Base-by-base conservation (phyloP, 495 filamentous ascomycete species). In the Lasiosphaeria miniovina region DNA sequence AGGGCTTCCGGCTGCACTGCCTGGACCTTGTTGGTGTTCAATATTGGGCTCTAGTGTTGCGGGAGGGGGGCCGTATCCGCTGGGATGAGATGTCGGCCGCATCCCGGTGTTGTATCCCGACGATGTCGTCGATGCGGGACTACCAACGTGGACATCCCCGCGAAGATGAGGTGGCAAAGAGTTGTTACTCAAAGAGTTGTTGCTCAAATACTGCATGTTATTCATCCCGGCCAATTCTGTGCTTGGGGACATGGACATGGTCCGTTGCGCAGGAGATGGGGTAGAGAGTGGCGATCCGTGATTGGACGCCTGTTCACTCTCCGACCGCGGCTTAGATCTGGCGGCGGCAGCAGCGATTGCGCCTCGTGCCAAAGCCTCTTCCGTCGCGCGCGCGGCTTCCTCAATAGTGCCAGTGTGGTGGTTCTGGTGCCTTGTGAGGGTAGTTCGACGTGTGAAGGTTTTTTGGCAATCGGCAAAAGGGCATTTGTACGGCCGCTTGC, bases 391-490 rank as follows among this genome's bases (percentile, higher is more conserved):
- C 6, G 90, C 91, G 7, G 94, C 89, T 70, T 98, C 94, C 68
- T 96, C 94, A 17, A 98, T 87, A 0, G 93, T 98, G 6, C 93
- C 94, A 35, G 90, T 94, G 67, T 98, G 94, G 58, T 95, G 90
- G 59, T 96, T 96, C 74, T 96, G 91, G 71, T 98, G 94, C 36
- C 94, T 86, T 7, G 95, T 98, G 60, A 98, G 76, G 0, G 94
- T 98, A 4, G 94, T 98, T 41, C 93, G 86, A 38, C 94, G 86
- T 3, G 94, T 98, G 71, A 98, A 98, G 0, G 95, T 98, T 82
- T 98, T 98, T 70, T 96, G 92, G 73, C 94, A 98, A 67, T 98
- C 92, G 12, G 90, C 92, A 67, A 93, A 98, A 1, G 93, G 93
- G 73, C 94, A 98, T 70, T 96, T 96, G 78, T 98, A 98, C 3